Conservation (phyloP, 768 basidiomycete genomes). For the Rhodosporidiobolus odoratus region DNA sequence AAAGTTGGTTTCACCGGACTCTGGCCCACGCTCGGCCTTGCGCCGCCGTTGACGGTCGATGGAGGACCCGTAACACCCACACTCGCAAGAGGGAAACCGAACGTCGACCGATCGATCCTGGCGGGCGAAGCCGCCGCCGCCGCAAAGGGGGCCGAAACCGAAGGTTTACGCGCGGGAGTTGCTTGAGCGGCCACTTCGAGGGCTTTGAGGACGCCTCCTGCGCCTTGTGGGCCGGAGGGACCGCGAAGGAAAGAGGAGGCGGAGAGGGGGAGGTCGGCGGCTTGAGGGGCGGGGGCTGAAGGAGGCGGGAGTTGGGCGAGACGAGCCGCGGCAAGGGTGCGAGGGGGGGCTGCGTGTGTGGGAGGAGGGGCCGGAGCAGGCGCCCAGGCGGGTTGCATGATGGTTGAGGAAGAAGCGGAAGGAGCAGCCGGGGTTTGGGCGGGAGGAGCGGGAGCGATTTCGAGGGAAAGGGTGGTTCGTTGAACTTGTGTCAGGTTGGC, state of each 20-base stretch:
- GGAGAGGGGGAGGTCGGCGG: slow-evolving; percentile 26
- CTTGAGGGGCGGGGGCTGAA: not conserved
- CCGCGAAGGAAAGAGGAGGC: slow-evolving; percentile 34
- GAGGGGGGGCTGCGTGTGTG: not conserved
- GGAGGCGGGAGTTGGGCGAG: slow-evolving; percentile 12
- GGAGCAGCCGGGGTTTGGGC: not conserved
- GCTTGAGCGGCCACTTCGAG: slow-evolving; percentile 8
- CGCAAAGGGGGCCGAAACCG: too few relatives aligned
- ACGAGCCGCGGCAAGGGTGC: slow-evolving; percentile 13
- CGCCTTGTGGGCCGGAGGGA: not conserved
- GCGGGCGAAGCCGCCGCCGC: not conserved
- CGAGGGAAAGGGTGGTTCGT: slow-evolving; percentile 15
- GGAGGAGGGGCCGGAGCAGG: not conserved
- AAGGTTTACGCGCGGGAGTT: not conserved
- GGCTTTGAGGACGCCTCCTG: slow-evolving; percentile 17
- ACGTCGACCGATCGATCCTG: not conserved
- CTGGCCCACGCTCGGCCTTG: not conserved
- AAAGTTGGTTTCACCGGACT: slow-evolving; percentile 6
- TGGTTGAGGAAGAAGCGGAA: not conserved
- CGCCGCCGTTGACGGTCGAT: not conserved
- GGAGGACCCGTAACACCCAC: not conserved
- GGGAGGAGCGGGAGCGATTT: not conserved
- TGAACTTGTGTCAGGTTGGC: slow-evolving; percentile 24
- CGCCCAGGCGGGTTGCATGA: slow-evolving; percentile 36
- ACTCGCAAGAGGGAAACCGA: not conserved